Base-by-base conservation (phyloP, 169 alveolate species). In the Amoebophrya sp. region DNA sequence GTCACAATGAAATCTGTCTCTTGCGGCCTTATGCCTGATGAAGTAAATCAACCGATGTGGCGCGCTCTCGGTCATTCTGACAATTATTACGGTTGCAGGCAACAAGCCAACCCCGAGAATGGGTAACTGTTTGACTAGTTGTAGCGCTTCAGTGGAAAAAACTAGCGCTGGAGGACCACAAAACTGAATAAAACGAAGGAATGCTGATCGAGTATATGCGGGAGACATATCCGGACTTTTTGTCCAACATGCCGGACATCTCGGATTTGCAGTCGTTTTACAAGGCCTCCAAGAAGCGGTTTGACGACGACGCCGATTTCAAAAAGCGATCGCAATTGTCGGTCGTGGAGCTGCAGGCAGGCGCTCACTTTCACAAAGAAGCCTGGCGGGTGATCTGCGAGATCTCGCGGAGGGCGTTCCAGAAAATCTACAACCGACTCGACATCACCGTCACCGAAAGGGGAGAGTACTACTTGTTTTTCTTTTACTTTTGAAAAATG, bases 191-290 rank as follows among this genome's bases (percentile, higher is more conserved):
- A n/a, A n/a, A n/a, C n/a, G n/a, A n/a, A n/a, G n/a, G n/a, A n/a
- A n/a, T n/a, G n/a, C n/a, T n/a, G n/a, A n/a, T n/a, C n/a, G n/a
- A n/a, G n/a, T n/a, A n/a, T n/a, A n/a, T n/a, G n/a, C n/a, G n/a
- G n/a, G n/a, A n/a, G n/a, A 92, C 93, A 20, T 91, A 94, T 58
- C 99, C 99, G 7, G 97, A 97, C 93, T 97, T 95, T 93, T 88
- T 96, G 89, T 95, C 93, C 26, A 95, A 96, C 89, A 95, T 95
- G 90, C 99, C 99, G 43, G 97, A 96, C 93, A 94, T 98, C 88
- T 95, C 97, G 40, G 99, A 97, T 94, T 95, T 98, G 58, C 97
- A 98, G 69, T 96, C 93, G 78, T 98, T 98, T 93, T 98, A 98
- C 94, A 97, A 97, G 93, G 96, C 94, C 92, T 97, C 99, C 20